Evolutionary conservation across 2,329 filamentous ascomycete species (phyloP).

Genomic region (Botrytis squamosa): DNA sequence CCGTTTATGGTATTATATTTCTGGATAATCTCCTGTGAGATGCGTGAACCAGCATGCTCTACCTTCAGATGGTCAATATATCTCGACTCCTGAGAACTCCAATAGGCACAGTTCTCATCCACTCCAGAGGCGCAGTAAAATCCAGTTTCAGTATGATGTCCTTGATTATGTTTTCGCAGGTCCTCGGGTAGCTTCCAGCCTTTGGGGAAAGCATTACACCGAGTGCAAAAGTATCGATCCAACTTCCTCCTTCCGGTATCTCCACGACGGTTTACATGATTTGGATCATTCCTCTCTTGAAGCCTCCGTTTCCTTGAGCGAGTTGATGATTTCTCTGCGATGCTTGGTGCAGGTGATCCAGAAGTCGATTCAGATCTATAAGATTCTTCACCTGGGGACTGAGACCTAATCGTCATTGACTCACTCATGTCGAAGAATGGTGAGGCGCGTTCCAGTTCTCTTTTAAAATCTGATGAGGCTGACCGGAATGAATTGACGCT

Average conservation of each 20-base stretch:
- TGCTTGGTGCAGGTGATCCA: background rate
- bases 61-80: slow-evolving; percentile 2
- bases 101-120: background rate
- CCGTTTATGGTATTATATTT: background rate
- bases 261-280: background rate
- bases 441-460: background rate
- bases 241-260: slow-evolving; percentile 6
- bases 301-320: background rate
- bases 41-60: slow-evolving; percentile 6
- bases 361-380: slow-evolving; percentile 3
- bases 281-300: background rate
- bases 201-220: slow-evolving; percentile 5
- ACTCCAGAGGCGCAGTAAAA: slow-evolving; percentile 13
- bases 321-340: background rate
- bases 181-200: slow-evolving; percentile 11
- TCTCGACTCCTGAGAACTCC: slow-evolving; percentile 6
- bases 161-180: slow-evolving; percentile 8
- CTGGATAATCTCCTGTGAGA: background rate
- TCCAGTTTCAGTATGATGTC: background rate
- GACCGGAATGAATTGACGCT: slow-evolving; percentile 1
- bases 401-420: background rate
- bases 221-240: slow-evolving; percentile 6
- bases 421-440: background rate
- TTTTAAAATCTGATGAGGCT: background rate
- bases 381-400: background rate